These are phyloP conservation scores for Nakaseomyces nivariensis DNA, from an alignment of 1,139 yeast species.

Conservation along the genomic window DNA sequence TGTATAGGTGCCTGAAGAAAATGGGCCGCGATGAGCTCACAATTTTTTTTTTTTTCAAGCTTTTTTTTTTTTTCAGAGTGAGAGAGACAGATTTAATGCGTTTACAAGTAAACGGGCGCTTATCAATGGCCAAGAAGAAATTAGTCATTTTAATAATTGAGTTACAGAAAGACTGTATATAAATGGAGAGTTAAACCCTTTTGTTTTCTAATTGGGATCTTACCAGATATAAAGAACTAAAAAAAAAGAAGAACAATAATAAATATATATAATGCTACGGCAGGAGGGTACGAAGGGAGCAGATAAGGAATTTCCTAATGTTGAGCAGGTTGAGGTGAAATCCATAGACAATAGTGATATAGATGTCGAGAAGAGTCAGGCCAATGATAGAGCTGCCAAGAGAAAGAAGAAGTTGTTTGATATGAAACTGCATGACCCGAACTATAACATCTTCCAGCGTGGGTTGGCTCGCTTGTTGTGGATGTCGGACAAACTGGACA, in stretches of 20 bases:
- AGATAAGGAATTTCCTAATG: background rate
- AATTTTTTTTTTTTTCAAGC: no score
- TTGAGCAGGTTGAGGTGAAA: conserved; percentile 1
- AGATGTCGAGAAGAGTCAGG: background rate
- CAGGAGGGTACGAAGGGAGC: background rate
- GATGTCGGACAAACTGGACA: conserved; percentile 33
- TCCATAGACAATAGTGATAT: background rate
- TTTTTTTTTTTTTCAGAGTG: no score
- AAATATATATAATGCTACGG: background rate
- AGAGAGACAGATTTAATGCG: no score
- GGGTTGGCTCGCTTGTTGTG: conserved; percentile 2
- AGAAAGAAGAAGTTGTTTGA: background rate
- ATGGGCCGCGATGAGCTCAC: no score
- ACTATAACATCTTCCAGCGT: background rate
- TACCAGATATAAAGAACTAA: background rate
- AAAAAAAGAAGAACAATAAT: background rate
- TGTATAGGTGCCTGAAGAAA: no score
- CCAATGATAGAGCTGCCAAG: background rate
- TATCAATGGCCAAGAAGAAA: no score
- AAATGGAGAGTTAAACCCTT: no score
- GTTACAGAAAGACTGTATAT: no score
- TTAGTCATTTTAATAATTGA: no score
- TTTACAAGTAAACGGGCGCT: no score
- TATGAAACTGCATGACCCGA: background rate
- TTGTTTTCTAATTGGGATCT: no score